Base-by-base conservation (phyloP, 352 stramenopile species). In the Globisporangium ultimum region DNA sequence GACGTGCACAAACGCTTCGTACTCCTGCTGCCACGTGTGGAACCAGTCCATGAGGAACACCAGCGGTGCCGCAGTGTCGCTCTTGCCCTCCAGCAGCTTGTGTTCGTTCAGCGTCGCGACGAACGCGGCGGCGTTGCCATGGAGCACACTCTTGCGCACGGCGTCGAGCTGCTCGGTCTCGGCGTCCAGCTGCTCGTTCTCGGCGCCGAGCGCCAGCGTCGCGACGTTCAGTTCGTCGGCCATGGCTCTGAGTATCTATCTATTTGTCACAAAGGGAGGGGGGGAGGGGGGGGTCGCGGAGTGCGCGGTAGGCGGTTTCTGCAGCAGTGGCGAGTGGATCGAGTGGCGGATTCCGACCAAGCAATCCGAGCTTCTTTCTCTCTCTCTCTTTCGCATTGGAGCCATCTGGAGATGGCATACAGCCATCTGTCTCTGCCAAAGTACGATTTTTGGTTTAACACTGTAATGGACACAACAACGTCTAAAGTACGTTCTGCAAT, bases 11-110 rank as follows among this genome's bases (percentile, higher is more conserved):
- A 90, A 89, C 36, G 80, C 76, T 56, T 94, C 83, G 71, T 91
- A 94, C 69, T 94, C 80, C 55, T 90, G 85, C 64, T 94, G 85
- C 85, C 85, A 94, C 54, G 74, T 80, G 71, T 94, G 80, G 64
- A 94, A 81, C 79, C 80, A 94, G 50, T 94, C 71, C 85, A 94
- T 92, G 57, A 94, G 71, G 58, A 74, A 87, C 49, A 87, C 66
- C 18, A 93, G 69, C 51, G 78, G 80, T 34, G 8, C 28, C 8
- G 72, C 52, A 43, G 68, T 68, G 32, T 68, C 53, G 48, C 71
- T 57, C 46, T 76, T 60, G 12, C 58, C 51, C 3, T 56, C 54
- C 14, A 78, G 52, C 53, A 75, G 58, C 34, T 53, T 49, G 61
- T 74, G 42, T 41, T 61, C 24, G 46, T 45, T 57, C 41, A 71